These are phyloP conservation scores for Chalaropsis thielavioides DNA, from an alignment of 2,329 filamentous ascomycete genomes.

Conservation along the genomic window DNA sequence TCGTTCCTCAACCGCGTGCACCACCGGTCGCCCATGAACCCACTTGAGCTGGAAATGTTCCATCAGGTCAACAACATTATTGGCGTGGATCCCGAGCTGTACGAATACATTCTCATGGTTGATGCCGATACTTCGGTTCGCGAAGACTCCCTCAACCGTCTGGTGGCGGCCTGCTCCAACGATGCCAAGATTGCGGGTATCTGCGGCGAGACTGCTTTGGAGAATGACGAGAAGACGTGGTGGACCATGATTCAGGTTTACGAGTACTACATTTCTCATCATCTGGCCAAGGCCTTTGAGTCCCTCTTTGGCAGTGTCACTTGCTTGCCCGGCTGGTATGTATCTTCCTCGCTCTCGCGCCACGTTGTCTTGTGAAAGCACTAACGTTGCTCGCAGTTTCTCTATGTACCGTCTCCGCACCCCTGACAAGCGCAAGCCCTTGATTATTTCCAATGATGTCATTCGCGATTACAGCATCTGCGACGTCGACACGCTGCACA, in stretches of 20 bases:
- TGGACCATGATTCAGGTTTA: conserved; percentile 99
- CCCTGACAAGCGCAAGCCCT: conserved; percentile 80
- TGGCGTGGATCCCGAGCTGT: conserved; percentile 90
- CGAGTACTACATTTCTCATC: conserved; percentile 98
- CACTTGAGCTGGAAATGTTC: conserved; percentile 93
- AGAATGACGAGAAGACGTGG: conserved; percentile 91
- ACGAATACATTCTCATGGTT: conserved; percentile 94
- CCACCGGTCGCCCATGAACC: conserved; percentile 84
- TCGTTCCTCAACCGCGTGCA: conserved; percentile 97
- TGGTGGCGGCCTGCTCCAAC: conserved; percentile 84
- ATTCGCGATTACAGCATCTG: conserved; percentile 81
- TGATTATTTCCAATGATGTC: conserved; percentile 82
- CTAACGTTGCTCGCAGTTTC: conserved; percentile 48
- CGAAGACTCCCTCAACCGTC: conserved; percentile 80
- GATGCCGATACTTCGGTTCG: conserved; percentile 92
- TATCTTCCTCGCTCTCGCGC: conserved; percentile 21
- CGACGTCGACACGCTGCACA: conserved; percentile 83
- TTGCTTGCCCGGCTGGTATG: conserved; percentile 96
- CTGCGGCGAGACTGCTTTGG: conserved; percentile 88
- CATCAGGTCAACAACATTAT: conserved; percentile 99
- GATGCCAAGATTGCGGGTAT: conserved; percentile 95
- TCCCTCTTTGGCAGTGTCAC: conserved; percentile 96
- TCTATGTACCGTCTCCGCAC: conserved; percentile 96
- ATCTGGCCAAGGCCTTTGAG: conserved; percentile 92
- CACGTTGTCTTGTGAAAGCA: neutral